These are phyloP conservation scores for Clarireedia sp. DNA, from an alignment of 2,329 filamentous ascomycete genomes.

Conservation along the genomic window DNA sequence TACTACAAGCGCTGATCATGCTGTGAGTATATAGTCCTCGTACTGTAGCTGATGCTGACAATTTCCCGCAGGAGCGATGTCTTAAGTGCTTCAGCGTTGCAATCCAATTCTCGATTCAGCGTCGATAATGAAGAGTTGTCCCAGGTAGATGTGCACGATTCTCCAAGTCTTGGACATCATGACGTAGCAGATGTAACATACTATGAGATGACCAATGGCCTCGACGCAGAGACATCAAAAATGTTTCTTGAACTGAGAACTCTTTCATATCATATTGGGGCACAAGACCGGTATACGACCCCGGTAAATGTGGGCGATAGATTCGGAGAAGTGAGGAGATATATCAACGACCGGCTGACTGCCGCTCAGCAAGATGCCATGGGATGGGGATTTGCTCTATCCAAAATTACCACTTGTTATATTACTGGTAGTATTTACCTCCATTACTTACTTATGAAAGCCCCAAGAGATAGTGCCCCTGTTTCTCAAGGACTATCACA, in stretches of 20 bases:
- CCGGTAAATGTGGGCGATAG: background rate
- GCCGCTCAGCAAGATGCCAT: background rate
- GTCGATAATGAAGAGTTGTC: background rate
- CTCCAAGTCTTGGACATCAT: background rate
- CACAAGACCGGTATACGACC: background rate
- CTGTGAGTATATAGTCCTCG: background rate
- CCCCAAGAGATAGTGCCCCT: background rate
- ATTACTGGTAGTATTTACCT: background rate
- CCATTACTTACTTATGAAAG: background rate
- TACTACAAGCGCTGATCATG: background rate
- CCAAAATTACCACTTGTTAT: background rate
- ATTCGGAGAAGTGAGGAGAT: background rate
- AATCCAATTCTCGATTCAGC: background rate
- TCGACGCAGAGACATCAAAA: conserved; percentile 1
- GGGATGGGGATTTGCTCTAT: background rate
- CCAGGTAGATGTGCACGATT: background rate
- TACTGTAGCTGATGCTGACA: background rate
- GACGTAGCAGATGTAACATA: background rate
- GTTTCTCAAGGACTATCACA: background rate
- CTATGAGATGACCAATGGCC: background rate
- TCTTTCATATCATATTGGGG: background rate
- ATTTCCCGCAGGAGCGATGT: background rate
- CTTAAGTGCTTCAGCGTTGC: background rate
- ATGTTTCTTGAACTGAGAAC: conserved; percentile 1
- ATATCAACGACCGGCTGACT: background rate